phyloP scores from a whole-genome alignment of 495 filamentous ascomycete genomes.

The Talaromyces ruber region DNA sequence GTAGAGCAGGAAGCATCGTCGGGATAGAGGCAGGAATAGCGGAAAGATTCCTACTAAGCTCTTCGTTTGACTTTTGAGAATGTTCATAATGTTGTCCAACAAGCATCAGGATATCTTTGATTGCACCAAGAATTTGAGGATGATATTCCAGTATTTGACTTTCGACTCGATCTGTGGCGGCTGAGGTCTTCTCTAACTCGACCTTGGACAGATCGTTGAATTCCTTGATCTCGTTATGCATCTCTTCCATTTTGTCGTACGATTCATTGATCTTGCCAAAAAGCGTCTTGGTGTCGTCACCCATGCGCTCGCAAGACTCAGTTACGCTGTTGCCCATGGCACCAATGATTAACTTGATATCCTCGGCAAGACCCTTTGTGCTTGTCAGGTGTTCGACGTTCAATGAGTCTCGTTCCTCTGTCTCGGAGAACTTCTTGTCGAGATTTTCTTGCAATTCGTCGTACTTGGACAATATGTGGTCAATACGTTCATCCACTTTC shows the following conservation, averaged over 20 bases:
- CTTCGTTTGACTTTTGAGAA: slow-evolving; percentile 41
- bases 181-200: slow-evolving; percentile 61
- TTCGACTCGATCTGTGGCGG: slow-evolving; percentile 66
- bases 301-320: slow-evolving; percentile 76
- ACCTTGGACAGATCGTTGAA: slow-evolving; percentile 72
- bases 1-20: slow-evolving; percentile 35
- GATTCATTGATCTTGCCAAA: slow-evolving; percentile 71
- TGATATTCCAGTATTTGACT: slow-evolving; percentile 69
- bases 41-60: slow-evolving; percentile 43
- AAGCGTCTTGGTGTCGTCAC: slow-evolving; percentile 75
- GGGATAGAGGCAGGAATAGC: slow-evolving; percentile 44
- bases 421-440: slow-evolving; percentile 59
- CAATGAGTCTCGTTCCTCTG: slow-evolving; percentile 55
- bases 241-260: slow-evolving; percentile 67
- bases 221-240: slow-evolving; percentile 58
- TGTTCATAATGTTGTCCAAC: slow-evolving; percentile 76
- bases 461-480: slow-evolving; percentile 69
- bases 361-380: slow-evolving; percentile 73
- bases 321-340: slow-evolving; percentile 74
- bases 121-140: slow-evolving; percentile 71
- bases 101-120: slow-evolving; percentile 74
- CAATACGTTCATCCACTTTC: slow-evolving; percentile 75
- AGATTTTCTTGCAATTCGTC: slow-evolving; percentile 66
- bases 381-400: slow-evolving; percentile 60
- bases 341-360: slow-evolving; percentile 74